Percentiles rank a stretch among this genome's conserved stretches.
phyloP scores from a whole-genome alignment of 106 monocot species.

The Dendrobium huoshanense region DNA sequence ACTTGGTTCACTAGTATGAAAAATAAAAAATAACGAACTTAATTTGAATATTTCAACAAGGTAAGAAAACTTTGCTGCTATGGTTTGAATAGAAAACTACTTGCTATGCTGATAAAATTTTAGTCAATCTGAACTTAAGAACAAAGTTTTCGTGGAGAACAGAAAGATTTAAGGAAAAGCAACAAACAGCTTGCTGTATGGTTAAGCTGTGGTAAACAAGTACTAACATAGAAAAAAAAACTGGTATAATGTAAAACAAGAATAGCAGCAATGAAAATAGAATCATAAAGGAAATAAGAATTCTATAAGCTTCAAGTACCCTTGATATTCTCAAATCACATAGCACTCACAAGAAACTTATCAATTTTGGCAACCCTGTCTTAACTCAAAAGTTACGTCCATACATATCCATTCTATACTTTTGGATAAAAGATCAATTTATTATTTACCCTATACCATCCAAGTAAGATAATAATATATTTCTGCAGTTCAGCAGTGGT shows the following conservation, averaged over 20 bases:
- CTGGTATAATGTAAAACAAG: background rate
- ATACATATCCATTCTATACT: background rate
- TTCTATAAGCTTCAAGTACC: background rate
- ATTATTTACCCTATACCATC: background rate
- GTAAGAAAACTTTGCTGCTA: background rate
- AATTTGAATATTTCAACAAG: background rate
- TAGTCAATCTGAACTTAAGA: background rate
- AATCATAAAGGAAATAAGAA: background rate
- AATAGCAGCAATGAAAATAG: background rate
- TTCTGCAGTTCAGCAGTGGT: background rate
- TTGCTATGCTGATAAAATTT: background rate
- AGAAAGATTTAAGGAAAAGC: background rate
- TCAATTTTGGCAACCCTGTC: background rate
- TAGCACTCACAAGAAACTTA: background rate
- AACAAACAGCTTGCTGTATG: background rate
- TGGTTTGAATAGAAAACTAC: background rate
- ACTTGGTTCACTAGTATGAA: slow-evolving; percentile 49
- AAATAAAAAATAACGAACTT: background rate
- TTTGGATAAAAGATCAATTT: background rate
- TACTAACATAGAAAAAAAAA: background rate
- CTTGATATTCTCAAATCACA: background rate
- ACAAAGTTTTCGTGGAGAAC: background rate
- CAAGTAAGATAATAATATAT: background rate
- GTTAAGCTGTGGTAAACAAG: background rate
- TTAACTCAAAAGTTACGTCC: background rate